Evolutionary conservation across 2,329 filamentous ascomycete genomes (phyloP).

Genomic region (Fusarium nygamai): DNA sequence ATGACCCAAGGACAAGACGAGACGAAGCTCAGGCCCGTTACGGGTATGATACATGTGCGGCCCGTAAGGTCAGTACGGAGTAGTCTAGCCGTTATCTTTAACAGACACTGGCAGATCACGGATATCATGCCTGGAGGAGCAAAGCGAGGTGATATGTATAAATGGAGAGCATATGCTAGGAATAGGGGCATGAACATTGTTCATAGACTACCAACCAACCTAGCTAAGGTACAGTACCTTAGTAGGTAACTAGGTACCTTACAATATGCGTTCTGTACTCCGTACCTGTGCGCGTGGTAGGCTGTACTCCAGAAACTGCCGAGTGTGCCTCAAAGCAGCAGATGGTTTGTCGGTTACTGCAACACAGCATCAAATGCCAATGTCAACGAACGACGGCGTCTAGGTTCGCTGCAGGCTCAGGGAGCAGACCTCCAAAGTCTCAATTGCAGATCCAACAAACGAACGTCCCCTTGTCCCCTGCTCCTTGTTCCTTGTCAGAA

Average conservation of each 20-base stretch:
- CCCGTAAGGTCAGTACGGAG: conserved; percentile 2
- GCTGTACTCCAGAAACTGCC: neutral
- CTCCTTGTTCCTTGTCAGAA: conserved; percentile 30
- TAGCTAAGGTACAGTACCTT: neutral
- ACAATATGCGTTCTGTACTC: neutral
- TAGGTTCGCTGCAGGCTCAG: conserved; percentile 14
- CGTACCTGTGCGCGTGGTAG: neutral
- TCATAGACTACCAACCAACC: neutral
- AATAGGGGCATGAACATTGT: conserved; percentile 2
- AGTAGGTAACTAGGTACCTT: neutral
- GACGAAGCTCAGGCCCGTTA: conserved; percentile 26
- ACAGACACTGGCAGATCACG: neutral
- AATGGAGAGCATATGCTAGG: neutral
- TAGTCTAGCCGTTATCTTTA: conserved; percentile 5
- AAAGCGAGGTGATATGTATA: neutral
- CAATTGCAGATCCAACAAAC: conserved; percentile 33
- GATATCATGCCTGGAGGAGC: neutral
- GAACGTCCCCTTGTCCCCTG: conserved; percentile 5
- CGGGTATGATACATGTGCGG: conserved; percentile 21
- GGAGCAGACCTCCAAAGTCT: conserved; percentile 6
- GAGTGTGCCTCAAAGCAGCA: neutral
- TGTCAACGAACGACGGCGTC: conserved; percentile 18
- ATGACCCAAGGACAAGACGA: neutral
- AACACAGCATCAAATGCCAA: conserved; percentile 26
- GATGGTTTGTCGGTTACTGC: conserved; percentile 4